A percentile compares a stretch with the other conserved stretches of the same genome.
These are phyloP conservation scores for Aspergillus sclerotiicarbonarius DNA, from an alignment of 495 filamentous ascomycete genomes.

Conservation along the genomic window DNA sequence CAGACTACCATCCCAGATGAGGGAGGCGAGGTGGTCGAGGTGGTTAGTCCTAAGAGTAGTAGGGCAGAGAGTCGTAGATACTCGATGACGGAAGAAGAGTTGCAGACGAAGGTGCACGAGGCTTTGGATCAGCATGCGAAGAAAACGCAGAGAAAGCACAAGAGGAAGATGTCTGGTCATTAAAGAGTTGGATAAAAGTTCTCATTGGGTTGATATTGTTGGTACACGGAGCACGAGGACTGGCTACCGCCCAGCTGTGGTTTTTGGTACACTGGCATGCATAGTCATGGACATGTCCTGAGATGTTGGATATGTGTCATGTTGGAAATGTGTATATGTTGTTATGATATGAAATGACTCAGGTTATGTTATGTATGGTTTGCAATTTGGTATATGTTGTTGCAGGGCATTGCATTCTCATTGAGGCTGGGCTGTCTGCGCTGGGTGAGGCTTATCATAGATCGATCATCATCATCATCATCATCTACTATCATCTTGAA, in stretches of 20 bases:
- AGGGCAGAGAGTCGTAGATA: too few species aligned
- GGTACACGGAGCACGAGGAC: too few species aligned
- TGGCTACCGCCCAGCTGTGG: too few species aligned
- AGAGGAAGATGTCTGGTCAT: not conserved
- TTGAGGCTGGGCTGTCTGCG: too few species aligned
- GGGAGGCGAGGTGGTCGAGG: constrained; percentile 39
- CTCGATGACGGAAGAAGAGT: constrained; percentile 12
- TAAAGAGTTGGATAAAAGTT: not conserved
- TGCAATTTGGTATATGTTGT: not conserved
- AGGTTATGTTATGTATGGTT: not conserved
- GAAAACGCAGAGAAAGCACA: constrained; percentile 12
- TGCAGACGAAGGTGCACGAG: constrained; percentile 26
- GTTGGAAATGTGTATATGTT: constrained; percentile 1
- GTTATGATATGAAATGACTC: not conserved
- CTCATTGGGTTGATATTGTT: too few species aligned
- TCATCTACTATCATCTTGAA: too few species aligned
- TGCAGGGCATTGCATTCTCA: too few species aligned
- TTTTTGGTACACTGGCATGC: not conserved
- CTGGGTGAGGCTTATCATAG: too few species aligned
- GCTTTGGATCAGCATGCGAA: constrained; percentile 28
- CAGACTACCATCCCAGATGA: constrained; percentile 64
- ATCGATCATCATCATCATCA: too few species aligned
- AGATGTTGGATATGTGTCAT: not conserved
- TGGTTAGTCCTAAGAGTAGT: constrained; percentile 16
- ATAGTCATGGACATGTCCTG: not conserved